phyloP scores from a whole-genome alignment of 1,284 basidiomycete genomes.

The Ceratobasidium sp. region DNA sequence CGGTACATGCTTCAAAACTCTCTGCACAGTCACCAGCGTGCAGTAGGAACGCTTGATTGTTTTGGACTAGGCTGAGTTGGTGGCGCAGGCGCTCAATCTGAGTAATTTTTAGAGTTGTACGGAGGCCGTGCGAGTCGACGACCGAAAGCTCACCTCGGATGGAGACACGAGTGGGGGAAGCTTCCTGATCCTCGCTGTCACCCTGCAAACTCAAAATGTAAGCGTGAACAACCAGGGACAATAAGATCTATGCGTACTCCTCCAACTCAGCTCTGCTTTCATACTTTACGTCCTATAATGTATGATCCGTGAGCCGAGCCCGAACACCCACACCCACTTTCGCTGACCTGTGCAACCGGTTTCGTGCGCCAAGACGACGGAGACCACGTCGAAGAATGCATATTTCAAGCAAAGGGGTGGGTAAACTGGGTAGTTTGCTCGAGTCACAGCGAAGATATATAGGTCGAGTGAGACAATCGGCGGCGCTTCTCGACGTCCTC shows the following conservation, averaged over 20 bases:
- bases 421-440: neutral
- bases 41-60: slow-evolving; percentile 90
- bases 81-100: slow-evolving; percentile 86
- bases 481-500: neutral
- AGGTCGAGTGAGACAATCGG: slow-evolving; percentile 15
- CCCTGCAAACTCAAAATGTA: slow-evolving; percentile 55
- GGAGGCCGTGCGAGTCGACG: neutral
- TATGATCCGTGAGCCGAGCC: slow-evolving; percentile 2
- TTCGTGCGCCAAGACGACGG: slow-evolving; percentile 69
- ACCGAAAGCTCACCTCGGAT: slow-evolving; percentile 69
- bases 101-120: neutral
- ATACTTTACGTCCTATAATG: slow-evolving; percentile 52
- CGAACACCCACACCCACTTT: slow-evolving; percentile 1
- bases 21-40: slow-evolving; percentile 98
- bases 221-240: neutral
- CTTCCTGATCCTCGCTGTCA: slow-evolving; percentile 73
- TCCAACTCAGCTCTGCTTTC: slow-evolving; percentile 52
- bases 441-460: slow-evolving; percentile 17
- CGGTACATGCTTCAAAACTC: slow-evolving; percentile 88
- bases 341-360: slow-evolving; percentile 67
- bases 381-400: slow-evolving; percentile 53
- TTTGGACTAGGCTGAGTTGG: slow-evolving; percentile 80
- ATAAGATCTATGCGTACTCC: slow-evolving; percentile 48
- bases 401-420: neutral
- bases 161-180: slow-evolving; percentile 89